Evolutionary conservation across 2,329 filamentous ascomycete genomes (phyloP).

Genomic region (Fusarium sp.): DNA sequence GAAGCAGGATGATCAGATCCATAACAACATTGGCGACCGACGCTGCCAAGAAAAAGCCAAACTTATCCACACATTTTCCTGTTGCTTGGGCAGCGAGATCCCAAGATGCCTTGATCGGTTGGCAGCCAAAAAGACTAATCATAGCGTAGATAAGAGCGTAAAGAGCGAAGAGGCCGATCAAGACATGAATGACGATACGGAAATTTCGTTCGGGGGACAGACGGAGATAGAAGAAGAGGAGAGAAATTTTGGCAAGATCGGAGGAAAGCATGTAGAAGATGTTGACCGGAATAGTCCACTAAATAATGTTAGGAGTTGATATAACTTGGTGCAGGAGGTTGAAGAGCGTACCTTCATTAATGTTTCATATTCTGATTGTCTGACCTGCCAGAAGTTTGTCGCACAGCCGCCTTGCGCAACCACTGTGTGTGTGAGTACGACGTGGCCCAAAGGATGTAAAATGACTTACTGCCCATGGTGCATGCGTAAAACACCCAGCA

Average conservation of each 20-base stretch:
- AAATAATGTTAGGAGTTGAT: neutral
- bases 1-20: conserved; percentile 40
- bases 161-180: conserved; percentile 23
- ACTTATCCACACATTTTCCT: conserved; percentile 45
- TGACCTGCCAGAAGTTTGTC: conserved; percentile 44
- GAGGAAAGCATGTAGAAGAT: conserved; percentile 48
- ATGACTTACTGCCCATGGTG: conserved; percentile 44
- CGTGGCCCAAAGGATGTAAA: accelerated
- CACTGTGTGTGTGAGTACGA: conserved; percentile 17
- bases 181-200: conserved; percentile 25
- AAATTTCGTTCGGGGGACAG: conserved; percentile 43
- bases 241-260: conserved; percentile 44
- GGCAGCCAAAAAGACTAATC: conserved; percentile 44
- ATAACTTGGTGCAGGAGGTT: accelerated
- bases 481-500: conserved; percentile 46
- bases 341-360: conserved; percentile 24
- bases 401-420: conserved; percentile 39
- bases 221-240: conserved; percentile 45
- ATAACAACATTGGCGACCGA: conserved; percentile 47
- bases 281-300: conserved; percentile 48
- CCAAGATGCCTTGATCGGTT: conserved; percentile 44
- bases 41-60: conserved; percentile 44
- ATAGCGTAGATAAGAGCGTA: conserved; percentile 45
- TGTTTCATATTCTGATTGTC: conserved; percentile 22
- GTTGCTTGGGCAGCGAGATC: conserved; percentile 41